These are phyloP conservation scores for Beauveria sp. DNA, from an alignment of 2,329 filamentous ascomycete species.

Conservation along the genomic window DNA sequence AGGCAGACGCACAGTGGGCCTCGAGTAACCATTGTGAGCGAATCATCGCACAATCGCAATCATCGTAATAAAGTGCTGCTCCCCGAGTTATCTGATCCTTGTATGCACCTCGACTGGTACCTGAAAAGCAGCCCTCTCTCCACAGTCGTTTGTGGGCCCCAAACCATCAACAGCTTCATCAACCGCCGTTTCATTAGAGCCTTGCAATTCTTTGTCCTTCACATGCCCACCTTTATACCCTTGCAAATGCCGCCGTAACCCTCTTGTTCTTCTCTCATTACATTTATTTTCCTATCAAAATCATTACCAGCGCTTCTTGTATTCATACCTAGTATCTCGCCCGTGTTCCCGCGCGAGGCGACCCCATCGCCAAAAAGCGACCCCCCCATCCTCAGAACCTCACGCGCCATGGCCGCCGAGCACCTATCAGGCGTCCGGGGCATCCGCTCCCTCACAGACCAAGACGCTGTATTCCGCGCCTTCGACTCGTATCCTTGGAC, in stretches of 20 bases:
- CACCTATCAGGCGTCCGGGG: slow-evolving; percentile 25
- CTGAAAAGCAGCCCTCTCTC: neutral
- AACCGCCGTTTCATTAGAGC: neutral
- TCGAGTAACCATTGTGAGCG: neutral
- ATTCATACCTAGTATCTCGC: neutral
- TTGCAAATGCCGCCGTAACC: neutral
- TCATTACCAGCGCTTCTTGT: too few species aligned
- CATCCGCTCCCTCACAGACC: slow-evolving; percentile 31
- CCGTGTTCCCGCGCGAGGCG: neutral
- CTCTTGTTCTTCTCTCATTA: neutral
- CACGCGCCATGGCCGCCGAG: slow-evolving; percentile 14
- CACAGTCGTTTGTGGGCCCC: neutral
- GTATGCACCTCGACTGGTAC: neutral
- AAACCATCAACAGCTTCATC: neutral
- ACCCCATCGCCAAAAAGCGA: neutral
- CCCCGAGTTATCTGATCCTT: neutral
- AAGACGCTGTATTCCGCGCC: slow-evolving; percentile 45
- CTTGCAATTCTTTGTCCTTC: neutral
- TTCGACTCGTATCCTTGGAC: slow-evolving; percentile 62
- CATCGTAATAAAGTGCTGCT: neutral
- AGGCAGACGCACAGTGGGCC: neutral
- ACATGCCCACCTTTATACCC: neutral
- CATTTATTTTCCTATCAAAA: neutral
- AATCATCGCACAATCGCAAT: neutral
- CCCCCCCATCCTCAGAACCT: neutral